Base-by-base conservation (phyloP, 75 land plant genomes). In the Isoetes taiwanensis region DNA sequence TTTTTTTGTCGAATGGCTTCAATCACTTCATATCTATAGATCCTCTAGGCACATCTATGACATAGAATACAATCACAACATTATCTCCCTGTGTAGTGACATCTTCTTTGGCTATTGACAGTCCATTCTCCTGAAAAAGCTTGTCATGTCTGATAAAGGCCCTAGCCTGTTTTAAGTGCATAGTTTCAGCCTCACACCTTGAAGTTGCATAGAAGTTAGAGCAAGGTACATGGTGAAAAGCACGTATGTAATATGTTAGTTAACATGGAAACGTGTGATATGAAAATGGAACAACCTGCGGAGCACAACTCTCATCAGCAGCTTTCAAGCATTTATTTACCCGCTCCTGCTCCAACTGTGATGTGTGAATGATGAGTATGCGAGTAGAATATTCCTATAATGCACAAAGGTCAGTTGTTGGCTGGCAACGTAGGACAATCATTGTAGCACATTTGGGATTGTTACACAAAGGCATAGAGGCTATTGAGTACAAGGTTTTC, bases 101-200 rank as follows among this genome's bases (percentile, higher is more conserved):
- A 0, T 67, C 78, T 20, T 78, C 81, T 37, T 74, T 70, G 17
- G 68, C 32, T 2, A 78, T 74, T 1, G 74, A 50, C 14, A 78
- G 59, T 5, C 81, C 81, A 24, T 71, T 34, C 50, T 74, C 81
- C 26, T 74, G 66, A 14, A 78, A 61, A 0, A 74, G 17, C 35
- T 74, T 1, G 81, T 78, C 52, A 74, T 74, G 25, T 74, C 74
- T 10, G 77, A 71, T 8, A 78, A 65, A 42, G 74, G 54, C 0
- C 74, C 81, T 2, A 70, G 58, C 43, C 73, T 64, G 38, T 74
- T 67, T 41, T 70, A 46, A 55, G 81, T 69, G 55, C 71, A 72
- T 8, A 78, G 68, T 64, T 78, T 77, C 12, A 78, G 55, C 28
- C 77, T 61, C 2, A 74, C 46, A 28, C 77, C 81, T 77, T 78